phyloP scores from a whole-genome alignment of 2,329 filamentous ascomycete genomes.

The Chaetoscypha palmicola region DNA sequence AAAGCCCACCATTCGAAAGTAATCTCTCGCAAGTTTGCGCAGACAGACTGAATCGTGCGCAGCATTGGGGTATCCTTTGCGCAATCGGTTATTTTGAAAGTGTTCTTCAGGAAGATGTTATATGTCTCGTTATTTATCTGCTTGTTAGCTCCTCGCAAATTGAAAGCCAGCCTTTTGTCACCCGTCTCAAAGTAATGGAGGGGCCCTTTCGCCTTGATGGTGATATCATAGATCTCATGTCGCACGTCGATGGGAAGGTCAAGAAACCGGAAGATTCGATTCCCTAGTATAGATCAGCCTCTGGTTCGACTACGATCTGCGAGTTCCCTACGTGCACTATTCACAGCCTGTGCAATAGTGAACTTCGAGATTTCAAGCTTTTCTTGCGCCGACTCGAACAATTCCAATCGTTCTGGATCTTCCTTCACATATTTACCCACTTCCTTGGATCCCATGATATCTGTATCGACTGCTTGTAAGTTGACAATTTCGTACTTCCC shows the following conservation, averaged over 20 bases:
- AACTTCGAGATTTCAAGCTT: neutral
- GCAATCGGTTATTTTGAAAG: conserved; percentile 5
- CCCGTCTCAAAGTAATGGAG: neutral
- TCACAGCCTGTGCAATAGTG: neutral
- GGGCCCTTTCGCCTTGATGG: neutral
- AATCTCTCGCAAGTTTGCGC: conserved; percentile 8
- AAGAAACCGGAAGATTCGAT: conserved; percentile 3
- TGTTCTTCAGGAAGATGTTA: conserved; percentile 18
- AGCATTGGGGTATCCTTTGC: neutral
- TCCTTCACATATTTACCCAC: conserved; percentile 11
- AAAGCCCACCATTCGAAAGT: conserved; percentile 12
- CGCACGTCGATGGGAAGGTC: conserved; percentile 1
- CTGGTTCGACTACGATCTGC: neutral
- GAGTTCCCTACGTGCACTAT: conserved; percentile 1
- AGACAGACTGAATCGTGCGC: neutral
- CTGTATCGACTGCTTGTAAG: conserved; percentile 5
- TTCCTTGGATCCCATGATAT: conserved; percentile 14
- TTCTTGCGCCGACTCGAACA: neutral
- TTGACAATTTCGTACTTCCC: conserved; percentile 18
- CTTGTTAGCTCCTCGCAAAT: conserved; percentile 14
- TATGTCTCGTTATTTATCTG: conserved; percentile 12
- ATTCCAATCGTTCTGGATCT: neutral
- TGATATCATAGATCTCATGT: neutral
- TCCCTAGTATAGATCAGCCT: neutral
- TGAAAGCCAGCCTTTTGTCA: conserved; percentile 1